These are phyloP conservation scores for Globisporangium nunn DNA, from an alignment of 352 stramenopile species.

Conservation along the genomic window DNA sequence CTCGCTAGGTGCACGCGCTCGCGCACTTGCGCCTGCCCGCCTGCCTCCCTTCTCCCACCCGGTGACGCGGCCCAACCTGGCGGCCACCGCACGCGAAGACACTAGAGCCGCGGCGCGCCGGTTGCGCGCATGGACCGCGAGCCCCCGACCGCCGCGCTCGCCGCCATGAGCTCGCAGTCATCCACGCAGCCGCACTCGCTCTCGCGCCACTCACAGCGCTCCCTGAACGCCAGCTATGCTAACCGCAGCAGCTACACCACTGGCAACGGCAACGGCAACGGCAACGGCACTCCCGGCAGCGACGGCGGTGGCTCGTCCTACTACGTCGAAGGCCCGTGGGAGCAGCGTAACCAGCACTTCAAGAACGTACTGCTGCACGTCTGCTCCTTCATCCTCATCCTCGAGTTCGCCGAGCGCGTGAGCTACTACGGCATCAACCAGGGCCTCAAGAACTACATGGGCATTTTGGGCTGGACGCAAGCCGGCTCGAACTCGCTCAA, in stretches of 20 bases:
- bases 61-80: not conserved
- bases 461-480: constrained; percentile 60
- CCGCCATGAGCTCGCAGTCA: constrained; percentile 13
- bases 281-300: constrained; percentile 28
- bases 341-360: constrained; percentile 70
- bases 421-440: constrained; percentile 89
- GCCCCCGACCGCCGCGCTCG: not conserved
- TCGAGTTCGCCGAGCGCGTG: constrained; percentile 79
- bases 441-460: constrained; percentile 85
- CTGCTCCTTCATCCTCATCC: constrained; percentile 81
- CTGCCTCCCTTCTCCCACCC: not conserved
- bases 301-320: constrained; percentile 40
- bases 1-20: not conserved
- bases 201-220: constrained; percentile 41
- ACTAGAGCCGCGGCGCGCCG: not conserved
- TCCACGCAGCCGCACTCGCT: constrained; percentile 35
- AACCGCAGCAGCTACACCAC: constrained; percentile 17
- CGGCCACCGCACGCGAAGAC: not conserved
- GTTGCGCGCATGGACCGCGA: constrained; percentile 3
- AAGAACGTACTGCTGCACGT: constrained; percentile 81
- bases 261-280: constrained; percentile 26
- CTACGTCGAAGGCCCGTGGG: constrained; percentile 71
- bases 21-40: not conserved
- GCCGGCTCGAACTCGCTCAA: constrained; percentile 85
- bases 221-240: constrained; percentile 19